Evolutionary conservation across 2,329 filamentous ascomycete species (phyloP).

Genomic region (Fusarium chaquense): DNA sequence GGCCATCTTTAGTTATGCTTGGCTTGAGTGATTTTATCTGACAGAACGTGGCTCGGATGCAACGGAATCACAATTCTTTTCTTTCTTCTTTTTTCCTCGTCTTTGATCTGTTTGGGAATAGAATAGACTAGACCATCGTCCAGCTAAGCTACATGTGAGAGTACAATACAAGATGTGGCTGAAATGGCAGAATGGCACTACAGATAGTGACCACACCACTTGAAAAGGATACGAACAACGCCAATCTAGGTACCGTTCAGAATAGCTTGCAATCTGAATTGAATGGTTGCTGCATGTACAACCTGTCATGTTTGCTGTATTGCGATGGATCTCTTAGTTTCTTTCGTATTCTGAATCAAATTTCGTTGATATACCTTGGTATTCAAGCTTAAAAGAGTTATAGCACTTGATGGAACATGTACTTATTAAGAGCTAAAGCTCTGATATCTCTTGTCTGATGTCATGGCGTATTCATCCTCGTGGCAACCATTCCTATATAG

Average conservation of each 20-base stretch:
- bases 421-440: not conserved
- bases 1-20: conserved; percentile 16
- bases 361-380: not conserved
- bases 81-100: not conserved
- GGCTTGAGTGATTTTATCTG: not conserved
- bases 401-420: not conserved
- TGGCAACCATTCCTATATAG: conserved; percentile 26
- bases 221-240: conserved; percentile 30
- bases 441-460: conserved; percentile 26
- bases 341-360: conserved; percentile 29
- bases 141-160: not conserved
- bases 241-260: conserved; percentile 28
- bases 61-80: conserved; percentile 9
- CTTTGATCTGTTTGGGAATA: not conserved
- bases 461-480: conserved; percentile 35
- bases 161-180: conserved; percentile 29
- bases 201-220: conserved; percentile 34
- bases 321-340: not conserved
- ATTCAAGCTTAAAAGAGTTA: conserved; percentile 11
- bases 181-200: conserved; percentile 11
- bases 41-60: conserved; percentile 11
- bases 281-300: not conserved
- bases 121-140: not conserved
- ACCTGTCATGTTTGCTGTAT: not conserved
- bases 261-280: not conserved